Percentiles rank a stretch among this genome's conserved stretches.
Evolutionary conservation across 2,329 filamentous ascomycete genomes (phyloP).

Genomic region (Akanthomyces lecanii): DNA sequence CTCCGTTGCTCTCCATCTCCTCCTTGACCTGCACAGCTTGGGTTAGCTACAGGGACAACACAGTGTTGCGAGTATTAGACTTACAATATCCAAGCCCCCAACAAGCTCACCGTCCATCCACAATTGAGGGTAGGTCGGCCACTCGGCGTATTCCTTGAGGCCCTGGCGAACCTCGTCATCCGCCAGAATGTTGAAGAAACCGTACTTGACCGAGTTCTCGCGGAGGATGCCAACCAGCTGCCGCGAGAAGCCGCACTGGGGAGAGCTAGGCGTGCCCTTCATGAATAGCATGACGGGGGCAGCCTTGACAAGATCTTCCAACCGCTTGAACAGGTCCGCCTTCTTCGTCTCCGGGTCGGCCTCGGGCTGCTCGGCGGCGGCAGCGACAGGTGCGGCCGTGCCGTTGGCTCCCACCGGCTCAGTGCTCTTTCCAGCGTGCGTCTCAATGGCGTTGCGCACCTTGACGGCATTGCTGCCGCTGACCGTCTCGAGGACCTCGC

Average conservation of each 20-base stretch:
- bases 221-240: conserved; percentile 83
- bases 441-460: conserved; percentile 81
- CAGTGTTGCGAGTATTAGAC: conserved; percentile 32
- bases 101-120: conserved; percentile 89
- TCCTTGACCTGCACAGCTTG: conserved; percentile 71
- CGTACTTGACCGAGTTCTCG: conserved; percentile 89
- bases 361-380: conserved; percentile 41
- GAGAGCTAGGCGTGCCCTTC: conserved; percentile 87
- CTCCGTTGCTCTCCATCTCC: conserved; percentile 76
- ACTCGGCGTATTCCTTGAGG: conserved; percentile 95
- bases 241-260: conserved; percentile 89
- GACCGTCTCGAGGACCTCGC: conserved; percentile 75
- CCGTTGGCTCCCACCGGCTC: conserved; percentile 33
- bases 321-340: conserved; percentile 77
- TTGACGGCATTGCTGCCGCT: conserved; percentile 86
- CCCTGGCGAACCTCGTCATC: conserved; percentile 97
- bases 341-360: conserved; percentile 58
- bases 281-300: conserved; percentile 98
- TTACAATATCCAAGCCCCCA: conserved; percentile 91
- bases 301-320: conserved; percentile 84
- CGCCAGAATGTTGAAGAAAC: conserved; percentile 98
- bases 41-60: neutral
- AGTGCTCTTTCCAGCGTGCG: conserved; percentile 55
- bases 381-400: conserved; percentile 32
- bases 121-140: conserved; percentile 95